Base-by-base conservation (phyloP, 2,329 filamentous ascomycete species). In the Corinectria fuckeliana region DNA sequence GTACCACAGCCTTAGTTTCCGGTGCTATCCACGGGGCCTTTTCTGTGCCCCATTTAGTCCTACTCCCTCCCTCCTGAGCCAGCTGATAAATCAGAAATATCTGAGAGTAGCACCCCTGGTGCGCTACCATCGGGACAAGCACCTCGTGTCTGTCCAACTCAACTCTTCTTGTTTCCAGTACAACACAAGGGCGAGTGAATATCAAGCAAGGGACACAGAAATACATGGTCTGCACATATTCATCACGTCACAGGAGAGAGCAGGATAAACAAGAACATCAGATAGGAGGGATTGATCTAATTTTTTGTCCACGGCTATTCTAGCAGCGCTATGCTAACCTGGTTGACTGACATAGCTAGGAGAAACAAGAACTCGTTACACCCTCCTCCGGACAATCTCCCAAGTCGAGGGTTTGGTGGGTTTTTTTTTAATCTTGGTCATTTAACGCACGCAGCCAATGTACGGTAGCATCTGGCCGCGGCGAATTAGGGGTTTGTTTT, bases 401-500 rank as follows among this genome's bases (percentile, higher is more conserved):
- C 65, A 64, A 58, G 38, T 58, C 41, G 49, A 59, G 47, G 49
- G 60, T 66, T 67, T 66, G 63, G 60, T 68, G n/a, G n/a, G 65
- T 61, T 61, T 59, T 65, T 64, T 69, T 61, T 60, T 60, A 62
- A 59, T 45, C 42, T 55, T 60, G 57, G 52, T 68, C 66, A 69
- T 69, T 69, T 62, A 62, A 48, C 52, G 47, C 67, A 68, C 64
- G 48, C 54, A 57, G 28, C 58, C 61, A 44, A 41, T 51, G 51
- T 30, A 53, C 41, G 34, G 53, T 53, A 11, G 53, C 63, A 49
- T 56, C 53, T 36, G 55, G 51, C 51, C 60, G 57, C 56, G 54
- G 57, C 65, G 61, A 48, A 68, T 68, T 68, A 67, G 57, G 64
- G 60, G 58, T 66, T 69, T 70, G 65, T 55, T 66, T 71, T 53